A percentile compares a stretch with the other conserved stretches of the same genome.
Evolutionary conservation across 108 stramenopile genomes (phyloP).

Genomic region (Pelagomonas calceolata): DNA sequence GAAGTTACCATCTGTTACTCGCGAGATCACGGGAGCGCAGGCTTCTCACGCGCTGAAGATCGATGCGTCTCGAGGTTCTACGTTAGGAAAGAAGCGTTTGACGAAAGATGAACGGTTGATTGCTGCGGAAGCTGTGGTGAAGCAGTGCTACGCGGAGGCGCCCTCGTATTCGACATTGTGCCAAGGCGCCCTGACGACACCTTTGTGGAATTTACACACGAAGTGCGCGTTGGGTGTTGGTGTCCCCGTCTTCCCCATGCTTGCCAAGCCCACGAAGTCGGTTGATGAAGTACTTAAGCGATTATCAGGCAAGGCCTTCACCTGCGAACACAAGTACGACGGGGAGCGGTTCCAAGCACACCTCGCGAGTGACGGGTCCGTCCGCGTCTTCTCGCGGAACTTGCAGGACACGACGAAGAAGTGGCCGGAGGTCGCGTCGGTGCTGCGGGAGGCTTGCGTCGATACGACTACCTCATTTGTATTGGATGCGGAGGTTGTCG

Average conservation of each 20-base stretch:
- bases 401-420: constrained; percentile 82
- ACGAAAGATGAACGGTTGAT: constrained; percentile 64
- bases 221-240: constrained; percentile 77
- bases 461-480: constrained; percentile 71
- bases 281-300: constrained; percentile 89
- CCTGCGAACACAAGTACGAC: constrained; percentile 99
- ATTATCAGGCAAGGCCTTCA: constrained; percentile 72
- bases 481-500: constrained; percentile 92
- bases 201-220: constrained; percentile 56
- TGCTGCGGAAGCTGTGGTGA: constrained; percentile 70
- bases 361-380: constrained; percentile 61
- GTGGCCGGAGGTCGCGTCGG: constrained; percentile 85
- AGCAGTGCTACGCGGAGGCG: constrained; percentile 89
- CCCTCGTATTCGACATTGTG: constrained; percentile 77
- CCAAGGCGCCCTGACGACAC: constrained; percentile 63
- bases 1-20: background rate
- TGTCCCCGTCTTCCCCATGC: constrained; percentile 94
- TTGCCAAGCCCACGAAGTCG: constrained; percentile 94
- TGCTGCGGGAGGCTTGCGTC: constrained; percentile 65
- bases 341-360: constrained; percentile 93
- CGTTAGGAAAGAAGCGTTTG: constrained; percentile 28
- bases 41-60: background rate
- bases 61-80: constrained; percentile 13
- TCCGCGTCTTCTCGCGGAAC: constrained; percentile 81
- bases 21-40: no score